Conservation (phyloP, 2,329 filamentous ascomycete genomes). For the Peltaster fructicola region DNA sequence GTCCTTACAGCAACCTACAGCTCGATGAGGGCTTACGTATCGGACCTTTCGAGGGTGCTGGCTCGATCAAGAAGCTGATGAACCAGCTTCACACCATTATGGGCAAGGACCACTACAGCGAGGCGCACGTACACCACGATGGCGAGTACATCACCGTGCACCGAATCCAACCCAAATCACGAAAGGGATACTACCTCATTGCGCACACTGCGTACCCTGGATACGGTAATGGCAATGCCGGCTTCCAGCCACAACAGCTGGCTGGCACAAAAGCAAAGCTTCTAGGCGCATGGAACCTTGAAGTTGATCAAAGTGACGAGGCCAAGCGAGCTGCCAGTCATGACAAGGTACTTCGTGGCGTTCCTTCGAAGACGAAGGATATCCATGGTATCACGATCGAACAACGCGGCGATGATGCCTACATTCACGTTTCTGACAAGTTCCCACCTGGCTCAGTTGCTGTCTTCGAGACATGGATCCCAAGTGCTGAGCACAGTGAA, state of each 20-base stretch:
- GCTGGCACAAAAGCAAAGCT: constrained; percentile 70
- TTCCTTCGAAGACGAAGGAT: constrained; percentile 67
- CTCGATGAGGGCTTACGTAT: constrained; percentile 35
- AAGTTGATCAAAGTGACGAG: constrained; percentile 64
- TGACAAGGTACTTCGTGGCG: constrained; percentile 59
- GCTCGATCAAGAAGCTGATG: constrained; percentile 74
- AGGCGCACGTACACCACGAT: constrained; percentile 93
- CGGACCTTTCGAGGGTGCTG: constrained; percentile 66
- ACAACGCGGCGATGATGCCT: constrained; percentile 52
- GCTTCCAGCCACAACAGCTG: constrained; percentile 62
- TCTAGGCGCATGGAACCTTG: constrained; percentile 79
- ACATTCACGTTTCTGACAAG: constrained; percentile 61
- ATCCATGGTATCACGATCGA: constrained; percentile 59
- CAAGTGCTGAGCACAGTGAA: constrained; percentile 63
- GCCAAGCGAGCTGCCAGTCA: constrained; percentile 44
- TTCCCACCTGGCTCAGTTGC: constrained; percentile 92
- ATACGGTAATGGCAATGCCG: constrained; percentile 67
- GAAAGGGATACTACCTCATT: constrained; percentile 88
- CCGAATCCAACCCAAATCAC: constrained; percentile 75
- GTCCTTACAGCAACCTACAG: constrained; percentile 45
- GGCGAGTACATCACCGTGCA: constrained; percentile 94
- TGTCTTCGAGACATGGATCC: constrained; percentile 91
- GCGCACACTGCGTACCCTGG: constrained; percentile 92
- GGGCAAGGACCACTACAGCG: constrained; percentile 86
- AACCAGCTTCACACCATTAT: constrained; percentile 92